Conservation (phyloP, 139 green algal genomes). For the Chlamydomonas eustigma region DNA sequence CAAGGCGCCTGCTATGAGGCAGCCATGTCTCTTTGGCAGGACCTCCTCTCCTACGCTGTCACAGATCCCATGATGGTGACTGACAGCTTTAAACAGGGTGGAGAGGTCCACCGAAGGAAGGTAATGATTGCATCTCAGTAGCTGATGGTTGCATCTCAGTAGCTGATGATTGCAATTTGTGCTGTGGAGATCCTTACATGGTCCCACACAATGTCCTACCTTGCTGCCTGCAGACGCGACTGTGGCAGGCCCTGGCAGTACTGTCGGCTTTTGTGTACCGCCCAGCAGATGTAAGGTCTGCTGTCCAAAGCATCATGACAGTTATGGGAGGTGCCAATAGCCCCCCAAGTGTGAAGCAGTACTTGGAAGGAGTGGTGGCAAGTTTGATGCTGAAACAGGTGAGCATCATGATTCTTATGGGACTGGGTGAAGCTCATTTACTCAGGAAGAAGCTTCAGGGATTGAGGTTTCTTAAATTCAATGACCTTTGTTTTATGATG, state of each 20-base stretch:
- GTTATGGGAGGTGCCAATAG: conserved; percentile 26
- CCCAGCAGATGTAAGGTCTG: background rate
- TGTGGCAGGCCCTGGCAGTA: conserved; percentile 61
- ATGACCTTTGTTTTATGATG: no score
- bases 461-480: no score
- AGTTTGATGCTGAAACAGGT: conserved; percentile 49
- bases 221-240: conserved; percentile 29
- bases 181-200: no score
- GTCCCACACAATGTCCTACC: background rate
- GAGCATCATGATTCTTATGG: background rate
- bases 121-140: conserved; percentile 36
- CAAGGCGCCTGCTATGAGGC: no score
- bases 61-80: conserved; percentile 29
- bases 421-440: background rate
- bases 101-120: conserved; percentile 57
- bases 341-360: conserved; percentile 64
- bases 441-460: no score
- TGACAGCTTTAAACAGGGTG: conserved; percentile 27
- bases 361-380: conserved; percentile 58
- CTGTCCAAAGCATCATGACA: conserved; percentile 26
- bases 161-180: background rate
- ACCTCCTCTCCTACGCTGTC: conserved; percentile 32
- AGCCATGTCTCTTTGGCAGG: conserved; percentile 21
- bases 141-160: conserved; percentile 12
- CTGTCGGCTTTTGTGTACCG: conserved; percentile 36